Evolutionary conservation across 2,329 filamentous ascomycete genomes (phyloP).

Genomic region (Exutisphaerella laricina): DNA sequence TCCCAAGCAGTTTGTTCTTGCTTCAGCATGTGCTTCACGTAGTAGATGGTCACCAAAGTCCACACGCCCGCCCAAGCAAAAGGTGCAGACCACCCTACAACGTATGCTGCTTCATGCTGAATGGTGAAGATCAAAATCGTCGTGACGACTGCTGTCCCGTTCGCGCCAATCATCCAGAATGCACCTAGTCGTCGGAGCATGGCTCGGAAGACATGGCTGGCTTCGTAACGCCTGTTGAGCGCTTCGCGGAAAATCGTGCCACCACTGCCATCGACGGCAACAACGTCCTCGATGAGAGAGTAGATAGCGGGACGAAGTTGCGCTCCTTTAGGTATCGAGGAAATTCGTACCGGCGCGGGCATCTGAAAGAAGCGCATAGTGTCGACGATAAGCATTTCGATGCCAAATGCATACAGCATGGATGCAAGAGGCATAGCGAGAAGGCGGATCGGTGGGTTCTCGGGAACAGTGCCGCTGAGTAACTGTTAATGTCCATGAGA

Average conservation of each 20-base stretch:
- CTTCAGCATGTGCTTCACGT: slow-evolving; percentile 38
- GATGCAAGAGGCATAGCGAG: slow-evolving; percentile 49
- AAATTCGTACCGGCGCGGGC: slow-evolving; percentile 48
- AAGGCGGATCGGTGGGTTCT: slow-evolving; percentile 47
- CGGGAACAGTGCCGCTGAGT: slow-evolving; percentile 41
- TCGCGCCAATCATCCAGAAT: slow-evolving; percentile 48
- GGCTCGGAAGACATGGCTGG: slow-evolving; percentile 48
- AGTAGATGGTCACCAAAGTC: slow-evolving; percentile 42
- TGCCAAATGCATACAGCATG: slow-evolving; percentile 49
- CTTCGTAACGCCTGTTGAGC: slow-evolving; percentile 49
- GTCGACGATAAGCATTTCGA: slow-evolving; percentile 48
- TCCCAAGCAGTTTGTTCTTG: slow-evolving; percentile 34
- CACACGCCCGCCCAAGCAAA: slow-evolving; percentile 48
- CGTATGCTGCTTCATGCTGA: slow-evolving; percentile 43
- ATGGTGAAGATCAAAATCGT: slow-evolving; percentile 46
- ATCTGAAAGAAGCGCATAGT: slow-evolving; percentile 41
- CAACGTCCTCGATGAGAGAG: slow-evolving; percentile 50
- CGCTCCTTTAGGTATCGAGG: slow-evolving; percentile 47
- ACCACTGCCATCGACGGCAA: slow-evolving; percentile 49
- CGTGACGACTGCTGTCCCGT: slow-evolving; percentile 37
- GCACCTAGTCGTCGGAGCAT: slow-evolving; percentile 49
- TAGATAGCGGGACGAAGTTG: slow-evolving; percentile 51
- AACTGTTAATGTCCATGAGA: slow-evolving; percentile 17
- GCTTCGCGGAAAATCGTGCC: slow-evolving; percentile 49
- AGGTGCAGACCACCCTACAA: slow-evolving; percentile 46